Evolutionary conservation across 352 stramenopile genomes (phyloP).

Genomic region (Phytophthora pisi): DNA sequence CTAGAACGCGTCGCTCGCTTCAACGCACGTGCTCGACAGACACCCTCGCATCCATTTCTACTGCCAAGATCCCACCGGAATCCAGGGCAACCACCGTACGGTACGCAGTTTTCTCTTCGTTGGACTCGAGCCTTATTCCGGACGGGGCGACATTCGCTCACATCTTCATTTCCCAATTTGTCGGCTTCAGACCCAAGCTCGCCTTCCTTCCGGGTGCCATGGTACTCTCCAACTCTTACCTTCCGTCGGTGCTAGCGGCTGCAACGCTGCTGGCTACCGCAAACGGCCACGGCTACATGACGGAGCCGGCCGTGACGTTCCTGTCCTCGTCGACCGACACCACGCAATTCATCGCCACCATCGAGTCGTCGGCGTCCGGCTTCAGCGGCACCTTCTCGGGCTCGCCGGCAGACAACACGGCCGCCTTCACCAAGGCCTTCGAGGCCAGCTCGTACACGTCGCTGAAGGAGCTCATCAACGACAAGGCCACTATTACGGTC

Average conservation of each 20-base stretch:
- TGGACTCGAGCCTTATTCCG: neutral
- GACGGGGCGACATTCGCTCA: neutral
- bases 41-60: slow-evolving; percentile 16
- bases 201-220: slow-evolving; percentile 9
- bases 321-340: slow-evolving; percentile 32
- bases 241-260: slow-evolving; percentile 10
- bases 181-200: neutral
- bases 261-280: slow-evolving; percentile 15
- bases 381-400: slow-evolving; percentile 32
- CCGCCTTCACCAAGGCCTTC: slow-evolving; percentile 35
- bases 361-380: slow-evolving; percentile 36
- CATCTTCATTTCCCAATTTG: slow-evolving; percentile 24
- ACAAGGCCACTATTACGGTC: slow-evolving; percentile 28
- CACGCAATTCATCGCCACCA: slow-evolving; percentile 38
- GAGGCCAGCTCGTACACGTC: slow-evolving; percentile 31
- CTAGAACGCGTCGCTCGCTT: slow-evolving; percentile 2
- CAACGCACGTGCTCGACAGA: slow-evolving; percentile 12
- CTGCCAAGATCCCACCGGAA: slow-evolving; percentile 10
- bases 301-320: slow-evolving; percentile 32
- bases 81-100: neutral
- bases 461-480: slow-evolving; percentile 35
- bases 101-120: neutral
- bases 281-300: slow-evolving; percentile 36
- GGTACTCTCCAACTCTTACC: slow-evolving; percentile 7
- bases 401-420: slow-evolving; percentile 30